Evolutionary conservation across 148 eudicot genomes (phyloP), one percentile per base, ranked within the genome.

Genomic region (Fagopyrum tataricum): DNA sequence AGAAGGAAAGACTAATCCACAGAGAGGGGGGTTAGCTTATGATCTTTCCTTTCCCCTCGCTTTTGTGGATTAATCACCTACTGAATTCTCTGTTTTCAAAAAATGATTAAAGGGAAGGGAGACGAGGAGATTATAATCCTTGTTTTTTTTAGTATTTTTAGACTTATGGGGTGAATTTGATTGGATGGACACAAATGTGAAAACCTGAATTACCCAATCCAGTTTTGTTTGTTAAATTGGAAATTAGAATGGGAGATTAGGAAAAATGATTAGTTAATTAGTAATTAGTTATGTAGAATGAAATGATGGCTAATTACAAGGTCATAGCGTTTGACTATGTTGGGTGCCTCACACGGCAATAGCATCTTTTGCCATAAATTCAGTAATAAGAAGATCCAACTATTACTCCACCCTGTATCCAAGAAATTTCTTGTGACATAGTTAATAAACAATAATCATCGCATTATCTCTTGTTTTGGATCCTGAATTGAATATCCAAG

Each of bases 51-150:
- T 46, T 46, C 69, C 69, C 26, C 69, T 64, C 69, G 11, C 17
- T 39, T 31, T 64, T 64, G 69, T 64, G 69, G 69, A 64, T 64
- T 39, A 64, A 37, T 64, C 69, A 14, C 69, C 43, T 64, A 64
- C 31, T 64, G 44, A 64, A 39, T 64, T 64, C 20, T 26, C 17
- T 62, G 41, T 31, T 31, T 31, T 31, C 37, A 31, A 4, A 64
- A 37, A 64, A 31, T 14, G 69, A 15, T 64, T 64, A 14, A 64
- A 15, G 43, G 44, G 6, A 58, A 13, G 64, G 37, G 14, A 23
- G 37, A 58, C 11, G 64, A 58, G 13, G 64, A 58, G 64, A 7
- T 58, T 58, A 58, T 58, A 58, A 58, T 23, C 64, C 12, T 6
- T 8, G 11, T 23, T 39, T 64, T 5, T 31, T 53, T 7, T 2